Evolutionary conservation across 148 eudicot species (phyloP).

Genomic region (Camellia lanceoleosa): DNA sequence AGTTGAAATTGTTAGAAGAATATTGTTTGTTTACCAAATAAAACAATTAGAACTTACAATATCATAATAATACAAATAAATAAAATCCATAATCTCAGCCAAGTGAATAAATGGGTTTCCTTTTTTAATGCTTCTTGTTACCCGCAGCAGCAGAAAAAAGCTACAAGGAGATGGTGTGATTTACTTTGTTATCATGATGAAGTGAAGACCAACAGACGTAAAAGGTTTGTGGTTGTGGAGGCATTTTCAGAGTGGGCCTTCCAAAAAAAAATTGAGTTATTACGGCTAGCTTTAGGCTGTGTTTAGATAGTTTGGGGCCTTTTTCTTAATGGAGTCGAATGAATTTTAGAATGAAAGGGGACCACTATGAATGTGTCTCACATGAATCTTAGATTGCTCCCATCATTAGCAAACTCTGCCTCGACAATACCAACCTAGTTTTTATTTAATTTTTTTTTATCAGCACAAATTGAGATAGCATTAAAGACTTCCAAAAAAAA

Average conservation of each 20-base stretch:
- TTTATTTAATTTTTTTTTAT: not conserved
- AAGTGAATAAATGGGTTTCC: not conserved
- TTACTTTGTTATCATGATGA: not conserved
- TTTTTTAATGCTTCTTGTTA: not conserved
- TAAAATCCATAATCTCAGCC: not conserved
- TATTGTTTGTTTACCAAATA: not conserved
- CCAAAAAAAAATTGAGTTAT: too few species aligned
- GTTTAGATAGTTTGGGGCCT: too few species aligned
- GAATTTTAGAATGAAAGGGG: not conserved
- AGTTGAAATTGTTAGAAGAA: not conserved
- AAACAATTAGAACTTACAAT: not conserved
- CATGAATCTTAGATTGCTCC: not conserved
- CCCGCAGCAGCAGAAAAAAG: conserved; percentile 1
- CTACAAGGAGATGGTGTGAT: not conserved
- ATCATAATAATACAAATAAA: not conserved
- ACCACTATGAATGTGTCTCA: not conserved
- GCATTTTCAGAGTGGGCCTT: too few species aligned
- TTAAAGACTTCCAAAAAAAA: too few species aligned
- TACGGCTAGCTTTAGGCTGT: too few species aligned
- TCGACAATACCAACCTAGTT: not conserved
- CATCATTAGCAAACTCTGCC: not conserved
- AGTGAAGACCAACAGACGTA: not conserved
- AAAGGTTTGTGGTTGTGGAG: not conserved
- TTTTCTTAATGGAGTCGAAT: too few species aligned
- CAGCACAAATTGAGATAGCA: too few species aligned